These are phyloP conservation scores for Austroboletus eburneus DNA, from an alignment of 768 basidiomycete genomes.

Conservation along the genomic window DNA sequence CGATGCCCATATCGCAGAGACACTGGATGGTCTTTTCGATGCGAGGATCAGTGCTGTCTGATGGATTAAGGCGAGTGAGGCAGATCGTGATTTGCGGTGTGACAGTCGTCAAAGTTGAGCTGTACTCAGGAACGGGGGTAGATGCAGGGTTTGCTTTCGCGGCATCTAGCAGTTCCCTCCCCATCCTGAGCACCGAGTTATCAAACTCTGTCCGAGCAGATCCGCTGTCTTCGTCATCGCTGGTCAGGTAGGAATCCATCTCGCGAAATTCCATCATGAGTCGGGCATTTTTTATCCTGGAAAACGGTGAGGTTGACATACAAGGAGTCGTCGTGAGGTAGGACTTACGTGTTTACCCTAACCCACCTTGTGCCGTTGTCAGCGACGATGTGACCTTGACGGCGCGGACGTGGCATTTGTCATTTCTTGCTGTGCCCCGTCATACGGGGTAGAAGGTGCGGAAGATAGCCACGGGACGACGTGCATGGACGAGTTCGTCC, in stretches of 20 bases:
- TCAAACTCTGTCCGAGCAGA: slow-evolving; percentile 55
- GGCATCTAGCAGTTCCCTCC: slow-evolving; percentile 59
- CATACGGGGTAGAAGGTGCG: slow-evolving; percentile 41
- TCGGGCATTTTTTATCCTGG: slow-evolving; percentile 72
- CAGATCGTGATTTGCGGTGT: slow-evolving; percentile 58
- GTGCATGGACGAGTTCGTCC: slow-evolving; percentile 67
- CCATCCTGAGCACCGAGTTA: slow-evolving; percentile 73
- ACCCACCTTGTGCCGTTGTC: slow-evolving; percentile 76
- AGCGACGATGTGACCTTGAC: slow-evolving; percentile 78
- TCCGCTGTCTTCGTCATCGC: slow-evolving; percentile 42
- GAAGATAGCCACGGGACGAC: slow-evolving; percentile 56
- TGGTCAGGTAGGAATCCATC: slow-evolving; percentile 73
- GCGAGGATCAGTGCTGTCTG: slow-evolving; percentile 44
- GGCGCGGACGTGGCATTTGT: too few species aligned
- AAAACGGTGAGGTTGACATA: neutral
- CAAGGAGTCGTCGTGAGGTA: too few species aligned
- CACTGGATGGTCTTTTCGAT: slow-evolving; percentile 54
- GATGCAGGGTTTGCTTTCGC: slow-evolving; percentile 54
- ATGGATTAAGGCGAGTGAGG: slow-evolving; percentile 63
- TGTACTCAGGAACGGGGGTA: too few species aligned
- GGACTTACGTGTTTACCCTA: slow-evolving; percentile 79
- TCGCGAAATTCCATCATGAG: slow-evolving; percentile 79
- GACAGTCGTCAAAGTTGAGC: too few species aligned
- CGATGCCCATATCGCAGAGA: slow-evolving; percentile 59
- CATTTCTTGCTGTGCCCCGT: too few species aligned